Percentiles rank a stretch among this genome's conserved stretches.
These are phyloP conservation scores for Kodamaea fungicola DNA, from an alignment of 1,139 yeast genomes.

Conservation along the genomic window DNA sequence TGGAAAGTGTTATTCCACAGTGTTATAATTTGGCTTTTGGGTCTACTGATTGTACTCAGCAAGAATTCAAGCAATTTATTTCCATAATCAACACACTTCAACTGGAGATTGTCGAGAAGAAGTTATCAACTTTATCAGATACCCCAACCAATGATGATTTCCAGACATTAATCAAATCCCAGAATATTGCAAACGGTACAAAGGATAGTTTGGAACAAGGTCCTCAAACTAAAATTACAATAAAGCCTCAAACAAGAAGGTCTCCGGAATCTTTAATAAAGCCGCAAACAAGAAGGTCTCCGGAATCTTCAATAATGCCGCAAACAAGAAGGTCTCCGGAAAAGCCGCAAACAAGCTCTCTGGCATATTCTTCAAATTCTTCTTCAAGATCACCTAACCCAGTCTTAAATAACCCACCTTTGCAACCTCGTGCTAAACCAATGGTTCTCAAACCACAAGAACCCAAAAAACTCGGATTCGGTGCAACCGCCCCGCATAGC, in stretches of 20 bases:
- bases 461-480: slow-evolving; percentile 19
- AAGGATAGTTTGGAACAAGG: slow-evolving; percentile 23
- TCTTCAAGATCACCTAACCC: too few species aligned
- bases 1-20: slow-evolving; percentile 39
- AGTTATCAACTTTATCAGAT: slow-evolving; percentile 22
- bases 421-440: slow-evolving; percentile 9
- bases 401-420: too few species aligned
- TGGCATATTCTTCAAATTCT: too few species aligned
- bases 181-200: slow-evolving; percentile 27
- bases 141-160: slow-evolving; percentile 14
- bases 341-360: slow-evolving; percentile 11
- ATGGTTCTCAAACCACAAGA: not conserved
- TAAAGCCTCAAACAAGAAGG: slow-evolving; percentile 10
- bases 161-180: slow-evolving; percentile 32
- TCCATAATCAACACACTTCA: slow-evolving; percentile 27
- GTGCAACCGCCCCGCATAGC: slow-evolving; percentile 18
- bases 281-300: slow-evolving; percentile 7
- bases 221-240: slow-evolving; percentile 18
- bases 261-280: too few species aligned
- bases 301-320: slow-evolving; percentile 15
- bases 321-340: not conserved
- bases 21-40: slow-evolving; percentile 38
- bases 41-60: slow-evolving; percentile 38
- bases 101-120: slow-evolving; percentile 24
- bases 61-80: slow-evolving; percentile 34